Evolutionary conservation across 2,329 filamentous ascomycete species (phyloP).

Genomic region (Phaeosphaeria sp.): DNA sequence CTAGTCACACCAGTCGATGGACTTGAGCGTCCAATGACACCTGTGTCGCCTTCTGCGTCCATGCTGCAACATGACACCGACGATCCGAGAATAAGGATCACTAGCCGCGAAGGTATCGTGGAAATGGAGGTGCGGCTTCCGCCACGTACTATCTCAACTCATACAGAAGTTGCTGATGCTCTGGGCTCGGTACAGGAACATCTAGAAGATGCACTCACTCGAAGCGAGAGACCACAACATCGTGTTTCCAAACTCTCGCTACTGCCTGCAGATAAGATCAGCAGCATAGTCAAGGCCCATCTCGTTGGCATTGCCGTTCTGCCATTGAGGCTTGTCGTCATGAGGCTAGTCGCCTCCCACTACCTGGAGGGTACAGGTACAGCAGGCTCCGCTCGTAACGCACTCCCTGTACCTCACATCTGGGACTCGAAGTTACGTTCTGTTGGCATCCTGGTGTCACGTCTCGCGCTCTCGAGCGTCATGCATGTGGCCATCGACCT

Average conservation of each 20-base stretch:
- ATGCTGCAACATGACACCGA: conserved; percentile 33
- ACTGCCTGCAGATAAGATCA: conserved; percentile 42
- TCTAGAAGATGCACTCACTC: conserved; percentile 6
- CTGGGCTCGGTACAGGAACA: conserved; percentile 11
- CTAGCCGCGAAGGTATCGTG: conserved; percentile 46
- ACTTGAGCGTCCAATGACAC: conserved; percentile 26
- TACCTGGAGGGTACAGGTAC: conserved; percentile 24
- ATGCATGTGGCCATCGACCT: conserved; percentile 44
- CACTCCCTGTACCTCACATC: conserved; percentile 13
- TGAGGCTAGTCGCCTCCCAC: conserved; percentile 42
- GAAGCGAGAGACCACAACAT: conserved; percentile 25
- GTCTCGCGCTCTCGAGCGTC: conserved; percentile 41
- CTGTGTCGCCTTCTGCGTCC: conserved; percentile 33
- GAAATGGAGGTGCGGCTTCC: conserved; percentile 49
- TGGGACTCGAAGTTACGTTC: conserved; percentile 22
- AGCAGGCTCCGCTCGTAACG: conserved; percentile 12
- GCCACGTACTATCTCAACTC: conserved; percentile 37
- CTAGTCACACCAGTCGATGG: conserved; percentile 17
- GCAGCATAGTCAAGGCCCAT: conserved; percentile 40
- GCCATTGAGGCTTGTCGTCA: conserved; percentile 38
- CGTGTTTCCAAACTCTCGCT: conserved; percentile 46
- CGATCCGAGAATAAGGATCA: conserved; percentile 48
- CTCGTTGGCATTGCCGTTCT: conserved; percentile 39
- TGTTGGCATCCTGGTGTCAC: conserved; percentile 34
- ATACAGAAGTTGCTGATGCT: conserved; percentile 30